phyloP scores from a whole-genome alignment of 306 rosid genomes.

The Corylus heterophylla region DNA sequence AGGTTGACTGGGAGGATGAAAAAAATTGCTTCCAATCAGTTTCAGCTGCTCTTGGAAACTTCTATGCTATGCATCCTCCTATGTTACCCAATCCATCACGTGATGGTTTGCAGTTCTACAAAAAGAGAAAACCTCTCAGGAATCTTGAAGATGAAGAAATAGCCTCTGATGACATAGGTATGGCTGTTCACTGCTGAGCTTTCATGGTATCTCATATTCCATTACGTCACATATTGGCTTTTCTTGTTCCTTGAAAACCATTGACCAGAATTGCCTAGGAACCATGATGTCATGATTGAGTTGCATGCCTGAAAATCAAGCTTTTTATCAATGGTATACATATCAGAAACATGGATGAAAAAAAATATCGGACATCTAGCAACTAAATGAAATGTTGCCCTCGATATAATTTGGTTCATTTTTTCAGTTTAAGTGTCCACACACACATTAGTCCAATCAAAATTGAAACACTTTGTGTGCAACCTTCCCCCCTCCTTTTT shows the following conservation, averaged over 20 bases:
- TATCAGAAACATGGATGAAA: background rate
- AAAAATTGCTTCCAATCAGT: slow-evolving; percentile 67
- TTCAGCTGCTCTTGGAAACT: slow-evolving; percentile 84
- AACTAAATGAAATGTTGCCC: background rate
- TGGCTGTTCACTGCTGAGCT: slow-evolving; percentile 20
- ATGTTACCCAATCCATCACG: slow-evolving; percentile 88
- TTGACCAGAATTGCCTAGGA: background rate
- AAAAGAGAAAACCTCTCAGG: slow-evolving; percentile 46
- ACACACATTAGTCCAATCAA: background rate
- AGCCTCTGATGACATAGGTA: slow-evolving; percentile 44
- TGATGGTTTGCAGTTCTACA: slow-evolving; percentile 64
- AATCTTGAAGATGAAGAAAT: slow-evolving; percentile 37
- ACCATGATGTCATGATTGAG: background rate
- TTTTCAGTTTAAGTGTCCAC: too few species aligned
- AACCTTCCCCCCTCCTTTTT: background rate
- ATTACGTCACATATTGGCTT: background rate
- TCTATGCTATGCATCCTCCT: slow-evolving; percentile 93
- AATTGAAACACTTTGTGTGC: background rate
- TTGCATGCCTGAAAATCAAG: background rate
- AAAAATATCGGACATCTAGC: background rate
- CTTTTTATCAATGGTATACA: background rate
- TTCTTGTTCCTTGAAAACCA: background rate
- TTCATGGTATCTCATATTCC: background rate
- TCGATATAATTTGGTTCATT: too few species aligned
- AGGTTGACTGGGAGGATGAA: slow-evolving; percentile 93